Conservation (phyloP, 2,329 filamentous ascomycete species). For the Exophiala spinifera region DNA sequence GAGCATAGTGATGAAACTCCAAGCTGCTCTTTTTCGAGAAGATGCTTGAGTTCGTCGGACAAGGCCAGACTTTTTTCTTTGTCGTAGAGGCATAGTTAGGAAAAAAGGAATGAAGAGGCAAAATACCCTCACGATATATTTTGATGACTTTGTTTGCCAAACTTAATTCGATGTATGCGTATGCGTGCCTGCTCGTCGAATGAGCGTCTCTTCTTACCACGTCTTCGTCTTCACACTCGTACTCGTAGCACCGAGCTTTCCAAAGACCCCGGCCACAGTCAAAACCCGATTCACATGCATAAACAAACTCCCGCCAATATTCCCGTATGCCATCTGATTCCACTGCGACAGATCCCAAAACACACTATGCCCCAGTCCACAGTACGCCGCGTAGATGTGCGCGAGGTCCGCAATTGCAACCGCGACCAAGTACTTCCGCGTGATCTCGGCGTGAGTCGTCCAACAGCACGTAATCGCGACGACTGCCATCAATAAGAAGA, state of each 20-base stretch:
- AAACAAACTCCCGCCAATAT: conserved; percentile 62
- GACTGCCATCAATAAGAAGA: conserved; percentile 64
- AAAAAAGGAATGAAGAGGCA: background rate
- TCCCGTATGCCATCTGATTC: conserved; percentile 72
- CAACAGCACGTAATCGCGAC: conserved; percentile 63
- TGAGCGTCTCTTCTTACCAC: background rate
- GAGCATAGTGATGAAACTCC: too few relatives aligned
- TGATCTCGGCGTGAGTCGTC: conserved; percentile 62
- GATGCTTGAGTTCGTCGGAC: too few relatives aligned
- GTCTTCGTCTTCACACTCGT: conserved; percentile 6
- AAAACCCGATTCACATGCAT: conserved; percentile 56
- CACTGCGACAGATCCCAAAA: conserved; percentile 56
- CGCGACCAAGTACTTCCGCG: conserved; percentile 65
- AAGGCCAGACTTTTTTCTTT: background rate
- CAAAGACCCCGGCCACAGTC: conserved; percentile 61
- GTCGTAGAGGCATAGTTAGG: background rate
- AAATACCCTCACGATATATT: background rate
- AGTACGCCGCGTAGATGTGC: conserved; percentile 62
- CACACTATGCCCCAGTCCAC: conserved; percentile 55
- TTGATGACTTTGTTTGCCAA: background rate
- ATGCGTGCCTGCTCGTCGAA: too few relatives aligned
- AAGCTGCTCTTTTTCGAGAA: too few relatives aligned
- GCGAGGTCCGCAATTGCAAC: conserved; percentile 64
- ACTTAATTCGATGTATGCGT: too few relatives aligned
- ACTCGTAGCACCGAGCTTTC: conserved; percentile 33